Evolutionary conservation across 2,329 filamentous ascomycete genomes (phyloP).

Genomic region (Penicillium crustosum): DNA sequence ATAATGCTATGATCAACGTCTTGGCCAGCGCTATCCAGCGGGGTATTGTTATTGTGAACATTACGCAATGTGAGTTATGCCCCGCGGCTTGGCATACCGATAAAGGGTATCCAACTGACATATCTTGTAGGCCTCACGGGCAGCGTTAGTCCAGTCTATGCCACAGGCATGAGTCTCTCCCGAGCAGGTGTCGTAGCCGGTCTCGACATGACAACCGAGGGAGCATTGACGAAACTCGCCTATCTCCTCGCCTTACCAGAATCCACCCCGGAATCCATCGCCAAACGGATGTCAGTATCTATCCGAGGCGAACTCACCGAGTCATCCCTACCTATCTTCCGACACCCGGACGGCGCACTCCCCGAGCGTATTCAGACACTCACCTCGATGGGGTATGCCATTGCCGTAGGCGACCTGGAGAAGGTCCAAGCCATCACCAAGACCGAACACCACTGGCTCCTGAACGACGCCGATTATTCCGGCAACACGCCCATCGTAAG

Average conservation of each 20-base stretch:
- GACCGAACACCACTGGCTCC: conserved; percentile 63
- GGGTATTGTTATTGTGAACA: conserved; percentile 83
- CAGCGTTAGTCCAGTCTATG: conserved; percentile 75
- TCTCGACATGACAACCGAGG: conserved; percentile 84
- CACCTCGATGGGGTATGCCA: conserved; percentile 75
- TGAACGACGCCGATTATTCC: conserved; percentile 76
- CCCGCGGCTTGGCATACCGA: conserved; percentile 27
- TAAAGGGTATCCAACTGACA: conserved; percentile 37
- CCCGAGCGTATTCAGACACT: conserved; percentile 64
- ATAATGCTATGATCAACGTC: conserved; percentile 75
- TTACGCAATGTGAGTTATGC: conserved; percentile 74
- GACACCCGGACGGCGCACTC: conserved; percentile 65
- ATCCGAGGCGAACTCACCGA: conserved; percentile 86
- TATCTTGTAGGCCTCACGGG: conserved; percentile 54
- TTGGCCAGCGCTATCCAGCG: conserved; percentile 74
- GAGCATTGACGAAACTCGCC: conserved; percentile 84
- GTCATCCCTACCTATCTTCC: conserved; percentile 68
- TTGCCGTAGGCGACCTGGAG: conserved; percentile 67
- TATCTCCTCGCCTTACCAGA: conserved; percentile 73
- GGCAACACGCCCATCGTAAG: conserved; percentile 66
- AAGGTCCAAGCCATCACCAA: conserved; percentile 67
- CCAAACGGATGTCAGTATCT: conserved; percentile 68
- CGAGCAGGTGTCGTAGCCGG: conserved; percentile 85
- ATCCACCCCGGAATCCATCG: conserved; percentile 65
- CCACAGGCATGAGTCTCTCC: conserved; percentile 73